Evolutionary conservation across 768 basidiomycete genomes (phyloP), one percentile per base, ranked within the genome.

Genomic region (Tremella fuciformis): DNA sequence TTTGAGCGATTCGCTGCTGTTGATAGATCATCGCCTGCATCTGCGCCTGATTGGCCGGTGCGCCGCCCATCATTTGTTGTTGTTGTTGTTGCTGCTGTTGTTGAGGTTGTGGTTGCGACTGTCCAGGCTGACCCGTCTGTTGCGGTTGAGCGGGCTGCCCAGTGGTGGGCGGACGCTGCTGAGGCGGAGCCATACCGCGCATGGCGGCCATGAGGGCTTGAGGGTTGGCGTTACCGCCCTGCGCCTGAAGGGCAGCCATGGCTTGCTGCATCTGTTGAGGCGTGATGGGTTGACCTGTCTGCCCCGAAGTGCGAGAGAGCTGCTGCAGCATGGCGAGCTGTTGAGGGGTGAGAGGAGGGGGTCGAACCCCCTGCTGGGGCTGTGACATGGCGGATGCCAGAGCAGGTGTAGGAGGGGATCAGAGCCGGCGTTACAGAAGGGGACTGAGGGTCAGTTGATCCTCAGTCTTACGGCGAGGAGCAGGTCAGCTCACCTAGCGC

Each of bases 211-310:
- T 49, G 50, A 56, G 55, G 11, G 60, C 53, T 24, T 55, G 53
- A 8, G 34, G 53, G 8, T 38, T 38, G 24, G 38, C 24, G 37
- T 55, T 55, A 29, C 47, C 47, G 8, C 39, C 49, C 34, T 65
- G 64, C 44, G 57, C 57, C 21, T 67, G 64, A 21, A 66, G 34
- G 29, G 51, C 53, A 44, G 53, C 52, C 48, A 68, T 52, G 2
- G 64, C 61, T 55, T 63, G 58, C 34, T 63, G 58, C 55, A 68
- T 29, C 42, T 71, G 69, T 42, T 66, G 66, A n/a, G 57, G 50
- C 15, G 62, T 62, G 37, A 64, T 34, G 2, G 51, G 60, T 53
- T 58, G 59, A 29, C 58, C 59, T 26, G 40, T 50, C 19, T 44
- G 42, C 15, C 38, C 58, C 40, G 37, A 39, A 19, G 66, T 60